Evolutionary conservation across 192 early-diverging fungal species (phyloP).

Genomic region (Coemansia sp.): DNA sequence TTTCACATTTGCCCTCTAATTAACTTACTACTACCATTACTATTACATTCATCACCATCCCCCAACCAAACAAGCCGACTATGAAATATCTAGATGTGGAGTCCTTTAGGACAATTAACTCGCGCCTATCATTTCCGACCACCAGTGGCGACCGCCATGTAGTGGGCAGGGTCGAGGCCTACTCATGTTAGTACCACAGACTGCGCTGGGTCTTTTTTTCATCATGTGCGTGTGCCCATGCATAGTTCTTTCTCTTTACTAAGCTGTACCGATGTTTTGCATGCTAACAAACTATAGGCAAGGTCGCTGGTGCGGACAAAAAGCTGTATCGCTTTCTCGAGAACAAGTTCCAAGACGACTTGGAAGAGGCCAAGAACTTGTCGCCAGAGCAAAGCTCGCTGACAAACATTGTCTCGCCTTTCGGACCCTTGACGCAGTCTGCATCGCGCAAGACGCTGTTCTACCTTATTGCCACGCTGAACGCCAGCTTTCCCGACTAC

Average conservation of each 20-base stretch:
- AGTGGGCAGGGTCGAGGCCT: slow-evolving; percentile 87
- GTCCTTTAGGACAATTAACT: slow-evolving; percentile 84
- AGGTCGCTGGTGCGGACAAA: slow-evolving; percentile 90
- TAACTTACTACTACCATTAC: slow-evolving; percentile 2
- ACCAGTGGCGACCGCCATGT: slow-evolving; percentile 82
- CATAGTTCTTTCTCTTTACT: slow-evolving; percentile 1
- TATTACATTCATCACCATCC: neutral
- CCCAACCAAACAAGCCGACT: neutral
- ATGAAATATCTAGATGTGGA: slow-evolving; percentile 87
- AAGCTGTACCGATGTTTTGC: neutral
- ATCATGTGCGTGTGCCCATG: neutral
- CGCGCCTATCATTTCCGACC: slow-evolving; percentile 77
- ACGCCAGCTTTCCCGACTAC: slow-evolving; percentile 96
- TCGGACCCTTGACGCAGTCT: slow-evolving; percentile 86
- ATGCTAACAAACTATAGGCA: slow-evolving; percentile 64
- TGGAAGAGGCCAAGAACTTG: slow-evolving; percentile 63
- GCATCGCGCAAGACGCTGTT: slow-evolving; percentile 89
- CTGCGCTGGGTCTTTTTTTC: neutral
- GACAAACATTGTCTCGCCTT: slow-evolving; percentile 77
- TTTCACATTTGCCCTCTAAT: neutral
- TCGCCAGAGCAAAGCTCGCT: slow-evolving; percentile 69
- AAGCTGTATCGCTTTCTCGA: slow-evolving; percentile 90
- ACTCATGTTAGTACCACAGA: slow-evolving; percentile 80
- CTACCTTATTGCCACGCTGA: slow-evolving; percentile 94
- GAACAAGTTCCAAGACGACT: slow-evolving; percentile 75